Percentiles rank a stretch among this genome's conserved stretches.
These are phyloP conservation scores for Pyricularia sp. DNA, from an alignment of 2,329 filamentous ascomycete genomes.

Conservation along the genomic window DNA sequence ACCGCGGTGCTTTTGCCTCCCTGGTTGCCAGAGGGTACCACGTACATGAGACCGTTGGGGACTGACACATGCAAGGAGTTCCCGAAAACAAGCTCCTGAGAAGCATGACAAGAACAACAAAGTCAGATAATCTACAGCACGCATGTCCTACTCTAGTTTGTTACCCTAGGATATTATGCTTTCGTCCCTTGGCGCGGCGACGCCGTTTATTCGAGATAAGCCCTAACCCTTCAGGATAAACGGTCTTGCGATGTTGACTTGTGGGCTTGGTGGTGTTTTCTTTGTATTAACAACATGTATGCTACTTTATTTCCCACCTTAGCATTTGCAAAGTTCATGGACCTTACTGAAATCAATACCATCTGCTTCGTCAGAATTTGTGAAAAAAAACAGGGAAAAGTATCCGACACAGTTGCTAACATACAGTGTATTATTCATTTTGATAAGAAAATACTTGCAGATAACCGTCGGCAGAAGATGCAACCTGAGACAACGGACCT, in stretches of 20 bases:
- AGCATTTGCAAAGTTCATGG: neutral
- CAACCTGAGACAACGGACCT: neutral
- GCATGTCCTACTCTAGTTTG: neutral
- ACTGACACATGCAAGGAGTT: conserved; percentile 1
- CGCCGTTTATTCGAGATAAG: neutral
- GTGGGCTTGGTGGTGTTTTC: neutral
- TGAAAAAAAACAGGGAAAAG: neutral
- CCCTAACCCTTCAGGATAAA: neutral
- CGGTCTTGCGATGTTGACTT: too few relatives aligned
- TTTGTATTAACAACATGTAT: neutral
- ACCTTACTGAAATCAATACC: neutral
- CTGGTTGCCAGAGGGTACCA: neutral
- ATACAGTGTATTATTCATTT: neutral
- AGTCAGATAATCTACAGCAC: neutral
- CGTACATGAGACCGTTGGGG: neutral
- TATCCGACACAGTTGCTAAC: neutral
- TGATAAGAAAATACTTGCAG: neutral
- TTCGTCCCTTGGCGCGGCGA: neutral
- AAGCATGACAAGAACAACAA: neutral
- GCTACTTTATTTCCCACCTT: neutral
- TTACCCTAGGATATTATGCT: neutral
- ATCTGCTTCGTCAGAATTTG: neutral
- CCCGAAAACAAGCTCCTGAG: neutral
- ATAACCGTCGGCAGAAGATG: neutral
- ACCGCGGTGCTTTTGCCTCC: neutral